Evolutionary conservation across 352 stramenopile species (phyloP).

Genomic region (Phytophthora kernoviae): DNA sequence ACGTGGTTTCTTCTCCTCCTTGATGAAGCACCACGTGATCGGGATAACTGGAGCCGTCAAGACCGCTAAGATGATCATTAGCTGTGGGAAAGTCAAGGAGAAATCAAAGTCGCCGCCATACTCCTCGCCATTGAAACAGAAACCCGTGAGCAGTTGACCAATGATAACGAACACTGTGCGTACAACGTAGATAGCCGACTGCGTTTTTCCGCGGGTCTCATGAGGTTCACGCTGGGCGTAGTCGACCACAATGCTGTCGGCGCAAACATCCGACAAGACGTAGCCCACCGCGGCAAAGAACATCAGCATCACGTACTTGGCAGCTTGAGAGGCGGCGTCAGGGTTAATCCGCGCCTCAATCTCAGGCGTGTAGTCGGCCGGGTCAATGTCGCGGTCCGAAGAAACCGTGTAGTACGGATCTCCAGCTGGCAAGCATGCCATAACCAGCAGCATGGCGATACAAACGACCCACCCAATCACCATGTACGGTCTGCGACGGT

Average conservation of each 20-base stretch:
- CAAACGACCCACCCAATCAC: constrained; percentile 41
- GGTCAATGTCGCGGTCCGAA: constrained; percentile 13
- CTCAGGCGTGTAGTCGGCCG: constrained; percentile 9
- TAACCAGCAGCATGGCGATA: constrained; percentile 21
- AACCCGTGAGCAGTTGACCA: constrained; percentile 26
- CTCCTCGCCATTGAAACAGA: constrained; percentile 44
- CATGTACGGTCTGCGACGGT: constrained; percentile 12
- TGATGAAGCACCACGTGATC: constrained; percentile 45
- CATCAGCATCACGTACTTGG: constrained; percentile 41
- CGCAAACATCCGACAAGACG: constrained; percentile 48
- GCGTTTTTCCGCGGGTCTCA: constrained; percentile 26
- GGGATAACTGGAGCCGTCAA: constrained; percentile 24
- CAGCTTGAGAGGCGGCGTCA: constrained; percentile 10
- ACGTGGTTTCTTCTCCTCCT: constrained; percentile 39
- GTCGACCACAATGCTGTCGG: constrained; percentile 36
- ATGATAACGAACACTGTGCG: constrained; percentile 27
- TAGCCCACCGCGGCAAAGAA: constrained; percentile 52
- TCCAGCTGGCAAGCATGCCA: constrained; percentile 18
- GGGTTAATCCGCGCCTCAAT: constrained; percentile 16
- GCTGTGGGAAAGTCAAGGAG: constrained; percentile 26
- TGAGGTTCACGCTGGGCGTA: constrained; percentile 32
- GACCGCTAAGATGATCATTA: constrained; percentile 34
- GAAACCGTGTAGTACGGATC: constrained; percentile 35
- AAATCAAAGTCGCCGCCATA: too few species aligned
- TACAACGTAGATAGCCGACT: constrained; percentile 37